Evolutionary conservation across 129 eudicot genomes (phyloP).

Genomic region (Flaveria sonorensis): DNA sequence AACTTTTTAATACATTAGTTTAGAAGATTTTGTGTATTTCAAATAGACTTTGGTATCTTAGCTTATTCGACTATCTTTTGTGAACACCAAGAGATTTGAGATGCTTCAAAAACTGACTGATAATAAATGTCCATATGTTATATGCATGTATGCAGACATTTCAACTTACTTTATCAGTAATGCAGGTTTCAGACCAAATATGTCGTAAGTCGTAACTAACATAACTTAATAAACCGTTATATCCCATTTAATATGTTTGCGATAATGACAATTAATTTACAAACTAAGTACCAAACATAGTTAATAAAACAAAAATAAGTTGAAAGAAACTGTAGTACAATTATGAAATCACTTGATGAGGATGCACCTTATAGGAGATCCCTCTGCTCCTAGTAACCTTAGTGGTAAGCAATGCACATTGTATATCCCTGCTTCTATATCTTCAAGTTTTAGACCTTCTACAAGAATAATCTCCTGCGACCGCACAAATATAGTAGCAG

Average conservation of each 20-base stretch:
- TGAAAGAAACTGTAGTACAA: conserved; percentile 3
- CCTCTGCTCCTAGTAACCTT: conserved; percentile 71
- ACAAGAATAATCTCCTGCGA: conserved; percentile 75
- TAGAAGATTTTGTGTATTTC: too few species aligned
- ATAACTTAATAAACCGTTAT: neutral
- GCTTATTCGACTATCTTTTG: too few species aligned
- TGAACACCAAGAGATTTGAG: neutral
- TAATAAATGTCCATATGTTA: neutral
- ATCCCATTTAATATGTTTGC: conserved; percentile 3
- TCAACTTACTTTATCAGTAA: neutral
- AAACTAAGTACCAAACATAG: neutral
- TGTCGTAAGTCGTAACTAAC: neutral
- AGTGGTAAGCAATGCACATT: conserved; percentile 76
- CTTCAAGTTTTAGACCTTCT: conserved; percentile 77
- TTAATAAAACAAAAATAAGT: neutral
- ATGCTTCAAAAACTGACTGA: neutral
- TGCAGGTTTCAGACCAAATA: neutral
- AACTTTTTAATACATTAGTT: too few species aligned
- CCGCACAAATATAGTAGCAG: neutral
- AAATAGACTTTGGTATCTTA: too few species aligned
- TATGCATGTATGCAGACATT: neutral
- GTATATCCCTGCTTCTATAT: conserved; percentile 55
- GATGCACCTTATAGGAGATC: conserved; percentile 81
- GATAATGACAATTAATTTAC: conserved; percentile 5
- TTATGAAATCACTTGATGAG: conserved; percentile 51